phyloP scores from a whole-genome alignment of 2,329 filamentous ascomycete species.

The Kalmusia sp. region DNA sequence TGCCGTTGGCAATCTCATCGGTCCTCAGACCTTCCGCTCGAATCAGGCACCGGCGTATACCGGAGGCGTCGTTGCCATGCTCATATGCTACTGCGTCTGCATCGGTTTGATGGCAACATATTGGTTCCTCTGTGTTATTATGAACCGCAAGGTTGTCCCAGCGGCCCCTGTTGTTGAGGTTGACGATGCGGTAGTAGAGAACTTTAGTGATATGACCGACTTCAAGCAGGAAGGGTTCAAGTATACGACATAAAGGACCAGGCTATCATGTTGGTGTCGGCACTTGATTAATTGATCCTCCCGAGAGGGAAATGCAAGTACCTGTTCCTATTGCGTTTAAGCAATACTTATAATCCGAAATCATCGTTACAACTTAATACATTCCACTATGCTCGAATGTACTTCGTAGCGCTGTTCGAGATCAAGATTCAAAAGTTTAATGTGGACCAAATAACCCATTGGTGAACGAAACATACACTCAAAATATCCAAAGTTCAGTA shows the following conservation, averaged over 20 bases:
- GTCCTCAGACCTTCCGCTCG: conserved; percentile 51
- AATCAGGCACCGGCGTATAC: conserved; percentile 43
- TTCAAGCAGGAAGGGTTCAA: conserved; percentile 21
- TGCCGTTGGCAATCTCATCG: conserved; percentile 51
- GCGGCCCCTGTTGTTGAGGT: neutral
- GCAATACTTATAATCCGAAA: no score
- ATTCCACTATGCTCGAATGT: no score
- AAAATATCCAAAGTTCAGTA: no score
- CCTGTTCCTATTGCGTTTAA: no score
- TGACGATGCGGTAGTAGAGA: conserved; percentile 3
- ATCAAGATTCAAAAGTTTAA: no score
- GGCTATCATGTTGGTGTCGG: no score
- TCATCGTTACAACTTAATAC: no score
- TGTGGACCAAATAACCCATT: no score
- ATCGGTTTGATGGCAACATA: conserved; percentile 6
- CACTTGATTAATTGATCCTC: no score
- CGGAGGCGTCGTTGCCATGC: conserved; percentile 10
- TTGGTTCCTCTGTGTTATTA: conserved; percentile 1
- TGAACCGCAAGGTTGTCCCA: neutral
- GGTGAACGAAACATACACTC: no score
- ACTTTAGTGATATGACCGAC: conserved; percentile 19
- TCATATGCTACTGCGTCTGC: conserved; percentile 10
- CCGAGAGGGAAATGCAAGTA: no score
- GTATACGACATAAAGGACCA: conserved; percentile 13
- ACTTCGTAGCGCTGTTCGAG: no score